These are phyloP conservation scores for Rhodotorula mucilaginosa DNA, from an alignment of 1,284 basidiomycete genomes.

Conservation along the genomic window DNA sequence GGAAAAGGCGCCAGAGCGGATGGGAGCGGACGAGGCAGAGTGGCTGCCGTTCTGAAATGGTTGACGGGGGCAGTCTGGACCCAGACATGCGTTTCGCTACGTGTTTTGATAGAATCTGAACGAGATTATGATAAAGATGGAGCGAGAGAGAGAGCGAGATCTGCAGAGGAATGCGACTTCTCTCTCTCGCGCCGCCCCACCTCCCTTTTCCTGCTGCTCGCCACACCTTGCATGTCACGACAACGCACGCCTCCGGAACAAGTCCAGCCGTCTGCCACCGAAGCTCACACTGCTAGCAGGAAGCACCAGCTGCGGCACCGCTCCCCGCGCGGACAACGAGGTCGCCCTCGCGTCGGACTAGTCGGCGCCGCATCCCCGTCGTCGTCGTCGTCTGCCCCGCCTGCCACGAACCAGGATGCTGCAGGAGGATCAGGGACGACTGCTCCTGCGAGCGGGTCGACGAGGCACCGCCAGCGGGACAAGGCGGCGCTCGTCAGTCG, in stretches of 20 bases:
- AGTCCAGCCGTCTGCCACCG: neutral
- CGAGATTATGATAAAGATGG: too few species aligned
- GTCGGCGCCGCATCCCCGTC: neutral
- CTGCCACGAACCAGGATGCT: neutral
- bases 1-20: neutral
- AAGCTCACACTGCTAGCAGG: neutral
- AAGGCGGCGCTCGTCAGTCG: neutral
- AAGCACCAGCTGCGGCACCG: slow-evolving; percentile 16
- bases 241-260: neutral
- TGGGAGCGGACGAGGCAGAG: too few species aligned
- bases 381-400: neutral
- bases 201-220: neutral
- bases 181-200: neutral
- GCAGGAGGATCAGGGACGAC: neutral
- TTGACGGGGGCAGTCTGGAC: too few species aligned
- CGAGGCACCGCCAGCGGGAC: neutral
- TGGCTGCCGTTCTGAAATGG: too few species aligned
- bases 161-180: too few species aligned
- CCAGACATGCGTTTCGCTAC: too few species aligned
- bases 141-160: too few species aligned
- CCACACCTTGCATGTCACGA: neutral
- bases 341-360: neutral
- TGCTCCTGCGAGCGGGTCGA: neutral
- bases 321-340: slow-evolving; percentile 13
- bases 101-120: too few species aligned